Base-by-base conservation (phyloP, 2,329 filamentous ascomycete species). In the Chaetomiaceae sp. region DNA sequence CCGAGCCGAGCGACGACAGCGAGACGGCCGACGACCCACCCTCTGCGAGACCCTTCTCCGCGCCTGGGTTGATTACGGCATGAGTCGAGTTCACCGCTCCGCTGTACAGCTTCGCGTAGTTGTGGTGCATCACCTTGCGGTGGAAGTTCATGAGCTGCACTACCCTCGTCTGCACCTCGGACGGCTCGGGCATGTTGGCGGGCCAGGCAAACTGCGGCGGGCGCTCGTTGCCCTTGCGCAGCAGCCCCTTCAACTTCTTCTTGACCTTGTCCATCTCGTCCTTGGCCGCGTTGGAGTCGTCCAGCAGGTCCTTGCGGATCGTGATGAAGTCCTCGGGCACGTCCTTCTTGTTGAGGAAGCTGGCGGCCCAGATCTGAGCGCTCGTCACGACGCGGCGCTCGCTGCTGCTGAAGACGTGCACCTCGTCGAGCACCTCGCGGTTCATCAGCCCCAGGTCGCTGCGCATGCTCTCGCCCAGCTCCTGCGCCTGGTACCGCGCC, bases 191-290 rank as follows among this genome's bases (percentile, higher is more conserved):
- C 72, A 94, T 94, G 60, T 94, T 92, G 38, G 89, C 84, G 2
- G 94, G 94, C 94, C 94, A 99, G n/a, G 94, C 90, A 67, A 99
- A 99, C 65, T 99, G 91, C 17, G 92, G 85, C 9, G 94, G 94
- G 1, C 92, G 89, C 65, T 94, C 88, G 57, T 91, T 89, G n/a
- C 92, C 94, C 69, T 96, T 89, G 27, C 94, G 85, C 54, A 99
- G 72, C 19, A 99, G 78, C 1, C 89, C 86, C 74, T 99, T 99
- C 25, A 99, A 80, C 82, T 95, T 96, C 81, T 99, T 99, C 79
- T 99, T 99, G 52, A 99, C 94, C 72, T 96, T 96, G 72, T 99
- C 95, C 88, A 96, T 99, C 66, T 96, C 91, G 68, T 99, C 94
- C 69, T 99, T 99, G 54, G 94, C 94, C 4, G 94, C 94, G 69